A percentile compares a stretch with the other conserved stretches of the same genome.
phyloP scores from a whole-genome alignment of 805 yeast species.

The Kodamaea laetipori region DNA sequence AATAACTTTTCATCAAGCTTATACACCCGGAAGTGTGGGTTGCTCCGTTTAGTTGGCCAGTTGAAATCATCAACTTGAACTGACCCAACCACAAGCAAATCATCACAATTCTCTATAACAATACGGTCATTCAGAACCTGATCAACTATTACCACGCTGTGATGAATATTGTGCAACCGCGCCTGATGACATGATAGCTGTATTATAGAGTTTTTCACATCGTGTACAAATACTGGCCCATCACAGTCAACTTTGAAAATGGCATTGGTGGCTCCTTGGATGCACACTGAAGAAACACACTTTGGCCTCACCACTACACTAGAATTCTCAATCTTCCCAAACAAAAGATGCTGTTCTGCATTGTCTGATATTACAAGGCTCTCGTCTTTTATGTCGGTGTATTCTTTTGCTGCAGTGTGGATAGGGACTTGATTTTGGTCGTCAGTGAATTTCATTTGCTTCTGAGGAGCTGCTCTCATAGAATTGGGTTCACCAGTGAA shows the following conservation, averaged over 20 bases:
- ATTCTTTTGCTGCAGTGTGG: slow-evolving; percentile 2
- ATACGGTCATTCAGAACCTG: slow-evolving; percentile 25
- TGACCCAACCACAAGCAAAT: slow-evolving; percentile 19
- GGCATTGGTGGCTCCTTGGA: slow-evolving; percentile 20
- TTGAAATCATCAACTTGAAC: slow-evolving; percentile 33
- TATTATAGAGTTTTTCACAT: slow-evolving; percentile 21
- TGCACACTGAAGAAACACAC: slow-evolving; percentile 26
- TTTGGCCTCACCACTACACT: slow-evolving; percentile 1
- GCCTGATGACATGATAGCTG: slow-evolving; percentile 32
- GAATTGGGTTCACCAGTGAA: slow-evolving; percentile 34
- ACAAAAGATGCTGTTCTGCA: slow-evolving; percentile 15
- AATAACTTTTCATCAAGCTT: background rate
- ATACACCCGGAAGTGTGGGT: slow-evolving; percentile 12
- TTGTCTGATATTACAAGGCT: background rate
- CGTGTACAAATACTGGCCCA: slow-evolving; percentile 36
- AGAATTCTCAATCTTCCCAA: slow-evolving; percentile 17
- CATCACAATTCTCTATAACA: slow-evolving; percentile 33
- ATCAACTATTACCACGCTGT: slow-evolving; percentile 21
- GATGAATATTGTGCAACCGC: slow-evolving; percentile 26
- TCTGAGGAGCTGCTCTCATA: slow-evolving; percentile 9
- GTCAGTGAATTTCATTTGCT: background rate
- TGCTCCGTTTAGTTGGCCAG: slow-evolving; percentile 22
- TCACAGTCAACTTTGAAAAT: slow-evolving; percentile 21
- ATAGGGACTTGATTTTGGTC: background rate
- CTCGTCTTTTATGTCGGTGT: slow-evolving; percentile 1